Conservation (phyloP, 2,329 filamentous ascomycete genomes). For the Cylindrodendrum hubeiense region DNA sequence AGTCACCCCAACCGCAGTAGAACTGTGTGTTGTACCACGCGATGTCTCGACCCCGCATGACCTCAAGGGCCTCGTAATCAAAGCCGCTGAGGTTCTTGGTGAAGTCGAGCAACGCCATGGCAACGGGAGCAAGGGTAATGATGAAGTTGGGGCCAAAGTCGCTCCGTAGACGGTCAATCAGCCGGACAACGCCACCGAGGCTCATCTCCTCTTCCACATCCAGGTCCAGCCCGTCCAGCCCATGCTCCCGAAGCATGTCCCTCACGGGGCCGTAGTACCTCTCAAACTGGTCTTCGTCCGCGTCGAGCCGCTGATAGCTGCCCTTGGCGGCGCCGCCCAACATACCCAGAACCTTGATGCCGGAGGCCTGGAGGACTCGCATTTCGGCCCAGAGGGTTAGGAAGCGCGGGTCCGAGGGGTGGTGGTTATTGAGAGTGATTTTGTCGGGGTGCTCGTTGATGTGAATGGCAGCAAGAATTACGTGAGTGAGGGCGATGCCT, state of each 20-base stretch:
- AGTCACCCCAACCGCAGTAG: slow-evolving; percentile 88
- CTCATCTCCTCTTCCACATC: slow-evolving; percentile 85
- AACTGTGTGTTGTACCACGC: slow-evolving; percentile 94
- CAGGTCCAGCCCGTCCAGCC: slow-evolving; percentile 79
- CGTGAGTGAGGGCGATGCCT: slow-evolving; percentile 74
- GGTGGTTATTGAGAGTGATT: slow-evolving; percentile 85
- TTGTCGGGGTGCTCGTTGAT: slow-evolving; percentile 75
- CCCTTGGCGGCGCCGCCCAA: slow-evolving; percentile 87
- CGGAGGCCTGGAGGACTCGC: slow-evolving; percentile 75
- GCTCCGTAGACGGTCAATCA: slow-evolving; percentile 75
- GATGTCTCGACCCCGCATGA: slow-evolving; percentile 73
- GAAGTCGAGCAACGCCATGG: slow-evolving; percentile 73
- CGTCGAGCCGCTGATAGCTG: slow-evolving; percentile 72
- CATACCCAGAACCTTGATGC: slow-evolving; percentile 87
- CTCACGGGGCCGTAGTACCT: slow-evolving; percentile 78
- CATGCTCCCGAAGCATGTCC: slow-evolving; percentile 71
- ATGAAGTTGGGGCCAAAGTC: slow-evolving; percentile 80
- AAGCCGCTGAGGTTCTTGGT: slow-evolving; percentile 81
- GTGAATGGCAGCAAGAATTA: slow-evolving; percentile 90
- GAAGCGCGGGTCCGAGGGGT: slow-evolving; percentile 75
- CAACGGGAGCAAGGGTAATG: slow-evolving; percentile 86
- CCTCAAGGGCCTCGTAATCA: slow-evolving; percentile 81
- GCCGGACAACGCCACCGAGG: slow-evolving; percentile 72
- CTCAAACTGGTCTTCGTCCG: slow-evolving; percentile 73
- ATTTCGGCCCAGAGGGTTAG: slow-evolving; percentile 84